Base-by-base conservation (phyloP, 2,329 filamentous ascomycete genomes). In the Sporothrix dimorphospora region DNA sequence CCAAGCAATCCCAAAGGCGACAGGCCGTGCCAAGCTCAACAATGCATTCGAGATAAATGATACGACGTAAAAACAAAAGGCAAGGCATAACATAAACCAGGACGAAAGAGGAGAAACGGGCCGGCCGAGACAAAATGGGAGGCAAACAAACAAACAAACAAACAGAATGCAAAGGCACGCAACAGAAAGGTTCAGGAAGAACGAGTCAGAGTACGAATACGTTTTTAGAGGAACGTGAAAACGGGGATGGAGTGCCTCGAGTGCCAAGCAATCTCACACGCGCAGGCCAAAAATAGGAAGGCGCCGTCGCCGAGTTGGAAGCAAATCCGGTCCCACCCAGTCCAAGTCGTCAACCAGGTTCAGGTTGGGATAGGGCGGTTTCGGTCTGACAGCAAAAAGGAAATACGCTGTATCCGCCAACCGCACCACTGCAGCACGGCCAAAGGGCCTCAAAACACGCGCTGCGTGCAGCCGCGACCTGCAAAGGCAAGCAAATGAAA, bases 281-380 rank as follows among this genome's bases (percentile, higher is more conserved):
- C 11, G 21, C 19, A 40, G 57, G 42, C 61, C 61, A 65, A 65
- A 65, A 65, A 65, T 65, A 65, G 61, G 61, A 30, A 65, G 61
- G 61, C 61, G n/a, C 61, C 40, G 61, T 45, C 12, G n/a, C 19
- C 11, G 57, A 40, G 9, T 61, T 42, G 57, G 57, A 24, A 42
- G 57, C 34, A 19, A 61, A 42, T 11, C 57, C 57, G 4, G 57
- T 21, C 14, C 57, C 57, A 40, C 19, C 57, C 57, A 34, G 34
- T 34, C 51, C 7, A 21, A 21, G 8, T 14, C 21, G 49, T 55
- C 12, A 16, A 27, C 40, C 40, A 45, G 16, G 42, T 47, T 14
- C 19, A 14, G 42, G 14, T 47, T 19, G 42, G 42, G 30, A 34
- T 42, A 4, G 40, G 11, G 40, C 40, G 12, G 40, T 42, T 42